Evolutionary conservation across 345 rosid genomes (phyloP).

Genomic region (Limnanthes douglasii): DNA sequence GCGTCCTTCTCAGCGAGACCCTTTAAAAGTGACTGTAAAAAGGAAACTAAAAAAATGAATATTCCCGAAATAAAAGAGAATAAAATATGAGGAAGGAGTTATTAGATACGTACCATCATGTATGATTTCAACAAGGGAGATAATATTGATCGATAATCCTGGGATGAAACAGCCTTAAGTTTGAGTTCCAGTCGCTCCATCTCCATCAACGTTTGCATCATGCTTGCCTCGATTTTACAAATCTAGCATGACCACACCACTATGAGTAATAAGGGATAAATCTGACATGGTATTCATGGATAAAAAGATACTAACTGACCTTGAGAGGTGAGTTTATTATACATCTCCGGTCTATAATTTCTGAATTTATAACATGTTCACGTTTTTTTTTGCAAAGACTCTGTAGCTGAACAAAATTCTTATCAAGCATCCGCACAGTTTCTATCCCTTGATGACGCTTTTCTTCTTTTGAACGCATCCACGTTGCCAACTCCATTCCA

Average conservation of each 20-base stretch:
- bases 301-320: constrained; percentile 21
- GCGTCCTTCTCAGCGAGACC: constrained; percentile 72
- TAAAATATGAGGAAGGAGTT: constrained; percentile 4
- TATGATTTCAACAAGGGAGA: constrained; percentile 48
- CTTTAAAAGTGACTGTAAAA: constrained; percentile 47
- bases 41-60: background rate
- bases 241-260: constrained; percentile 30
- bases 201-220: constrained; percentile 37
- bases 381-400: constrained; percentile 49
- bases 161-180: constrained; percentile 40
- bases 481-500: constrained; percentile 34
- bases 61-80: background rate
- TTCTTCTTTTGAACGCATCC: constrained; percentile 45
- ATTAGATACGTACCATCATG: constrained; percentile 42
- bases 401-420: constrained; percentile 46
- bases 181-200: constrained; percentile 66
- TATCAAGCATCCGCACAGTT: constrained; percentile 40
- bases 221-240: constrained; percentile 49
- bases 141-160: constrained; percentile 38
- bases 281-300: background rate
- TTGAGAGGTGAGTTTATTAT: constrained; percentile 44
- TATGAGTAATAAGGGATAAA: constrained; percentile 1
- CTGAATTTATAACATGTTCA: constrained; percentile 44
- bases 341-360: constrained; percentile 41
- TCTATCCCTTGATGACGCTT: constrained; percentile 43